Evolutionary conservation across 129 eudicot species (phyloP), one percentile per base, ranked within the genome.

Genomic region (Flaveria trinervia): DNA sequence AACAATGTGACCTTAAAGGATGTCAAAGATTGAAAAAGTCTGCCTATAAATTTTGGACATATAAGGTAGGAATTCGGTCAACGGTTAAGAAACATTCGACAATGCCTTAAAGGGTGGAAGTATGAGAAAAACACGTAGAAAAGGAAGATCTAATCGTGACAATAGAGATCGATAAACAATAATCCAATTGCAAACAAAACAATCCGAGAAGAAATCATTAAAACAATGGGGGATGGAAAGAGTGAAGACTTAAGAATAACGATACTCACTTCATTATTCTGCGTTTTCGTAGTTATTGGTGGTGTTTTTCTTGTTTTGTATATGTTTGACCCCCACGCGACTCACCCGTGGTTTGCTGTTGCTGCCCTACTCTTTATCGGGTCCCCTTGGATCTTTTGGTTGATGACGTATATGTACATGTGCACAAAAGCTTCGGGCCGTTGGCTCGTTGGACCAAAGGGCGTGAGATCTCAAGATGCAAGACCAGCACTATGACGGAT

Each of bases 311-410:
- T 88, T 59, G 39, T 81, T 50, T 45, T 90, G 2, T 90, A 88
- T 74, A 79, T 81, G 13, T 84, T 80, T 59, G 71, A 80, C 30
- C 85, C 90, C 0, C 55, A 62, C 1, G 44, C 68, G 14, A 82
- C 92, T 6, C 80, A 82, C 26, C 89, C 92, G 3, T 87, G 90
- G 92, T 87, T 64, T 46, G 88, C 90, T 0, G 45, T 77, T 16
- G 87, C 77, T 0, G 89, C 92, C 49, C 59, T 88, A 41, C 13
- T 77, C 51, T 74, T 90, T 26, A 84, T 90, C 13, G 92, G 85
- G 17, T 74, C 83, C 11, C 96, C 96, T 14, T 90, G 92, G 92
- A 54, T 88, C 61, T 90, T 90, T 74, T 90, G 96, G 96, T 17
- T 90, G 39, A 4, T 84, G 75, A 84, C 89, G 15, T 90, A 85